phyloP scores from a whole-genome alignment of 1,284 basidiomycete genomes.

The Crucibulum cyathiforme region DNA sequence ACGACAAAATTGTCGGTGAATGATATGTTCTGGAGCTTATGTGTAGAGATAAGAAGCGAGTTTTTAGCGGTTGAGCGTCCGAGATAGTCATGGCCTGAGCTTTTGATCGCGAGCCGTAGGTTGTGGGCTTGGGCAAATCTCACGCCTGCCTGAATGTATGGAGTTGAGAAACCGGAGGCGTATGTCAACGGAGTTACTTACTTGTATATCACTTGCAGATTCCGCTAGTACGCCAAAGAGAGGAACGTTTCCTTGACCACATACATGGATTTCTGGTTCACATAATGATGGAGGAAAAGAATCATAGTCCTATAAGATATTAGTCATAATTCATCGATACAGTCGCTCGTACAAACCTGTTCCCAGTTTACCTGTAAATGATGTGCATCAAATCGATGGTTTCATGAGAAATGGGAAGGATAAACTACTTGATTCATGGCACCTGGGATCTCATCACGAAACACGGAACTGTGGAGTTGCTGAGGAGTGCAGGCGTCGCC shows the following conservation, averaged over 20 bases:
- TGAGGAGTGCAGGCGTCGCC: constrained; percentile 8
- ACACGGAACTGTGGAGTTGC: constrained; percentile 11
- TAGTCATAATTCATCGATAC: neutral
- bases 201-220: constrained; percentile 18
- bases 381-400: neutral
- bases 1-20: constrained; percentile 32
- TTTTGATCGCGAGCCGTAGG: constrained; percentile 34
- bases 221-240: constrained; percentile 16
- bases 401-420: neutral
- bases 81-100: constrained; percentile 37
- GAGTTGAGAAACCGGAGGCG: too few species aligned
- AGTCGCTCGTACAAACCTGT: constrained; percentile 7
- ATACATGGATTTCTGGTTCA: constrained; percentile 1
- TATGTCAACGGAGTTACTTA: neutral
- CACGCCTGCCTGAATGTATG: constrained; percentile 23
- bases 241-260: constrained; percentile 16
- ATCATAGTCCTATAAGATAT: constrained; percentile 11
- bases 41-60: constrained; percentile 35
- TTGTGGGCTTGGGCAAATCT: constrained; percentile 24
- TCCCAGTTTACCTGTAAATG: constrained; percentile 15
- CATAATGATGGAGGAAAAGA: constrained; percentile 11
- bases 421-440: constrained; percentile 17
- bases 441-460: constrained; percentile 16
- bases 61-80: constrained; percentile 37
- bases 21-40: constrained; percentile 20